Conservation (phyloP, 257 asterid genomes). For the Echium plantagineum region DNA sequence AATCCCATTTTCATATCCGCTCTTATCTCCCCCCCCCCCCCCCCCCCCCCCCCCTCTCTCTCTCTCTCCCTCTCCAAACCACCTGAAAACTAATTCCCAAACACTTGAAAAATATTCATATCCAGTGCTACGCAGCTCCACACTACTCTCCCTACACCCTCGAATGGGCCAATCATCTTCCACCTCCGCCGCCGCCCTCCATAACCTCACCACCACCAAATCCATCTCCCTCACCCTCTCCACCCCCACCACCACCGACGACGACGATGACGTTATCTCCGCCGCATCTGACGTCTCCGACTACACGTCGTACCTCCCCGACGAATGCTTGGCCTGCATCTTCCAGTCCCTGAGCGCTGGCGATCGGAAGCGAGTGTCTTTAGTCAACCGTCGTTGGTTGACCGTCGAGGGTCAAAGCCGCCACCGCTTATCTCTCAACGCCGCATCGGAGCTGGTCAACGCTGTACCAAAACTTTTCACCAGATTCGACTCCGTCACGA, state of each 20-base stretch:
- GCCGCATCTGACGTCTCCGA: slow-evolving; percentile 16
- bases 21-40: too few relatives aligned
- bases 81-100: too few relatives aligned
- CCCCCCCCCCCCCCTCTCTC: too few relatives aligned
- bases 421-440: slow-evolving; percentile 69
- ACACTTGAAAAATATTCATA: neutral
- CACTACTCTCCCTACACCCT: slow-evolving; percentile 6
- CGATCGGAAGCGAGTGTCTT: slow-evolving; percentile 55
- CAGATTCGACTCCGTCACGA: slow-evolving; percentile 73
- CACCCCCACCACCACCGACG: slow-evolving; percentile 4
- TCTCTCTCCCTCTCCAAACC: too few relatives aligned
- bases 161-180: slow-evolving; percentile 72
- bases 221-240: slow-evolving; percentile 17
- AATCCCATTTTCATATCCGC: too few relatives aligned
- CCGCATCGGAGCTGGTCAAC: slow-evolving; percentile 36
- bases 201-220: slow-evolving; percentile 13
- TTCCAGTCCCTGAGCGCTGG: slow-evolving; percentile 64
- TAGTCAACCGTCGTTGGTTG: slow-evolving; percentile 84
- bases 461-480: slow-evolving; percentile 35
- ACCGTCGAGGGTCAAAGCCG: slow-evolving; percentile 82
- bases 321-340: slow-evolving; percentile 58
- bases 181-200: slow-evolving; percentile 19
- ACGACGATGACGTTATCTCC: slow-evolving; percentile 7
- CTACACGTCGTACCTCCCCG: slow-evolving; percentile 44
- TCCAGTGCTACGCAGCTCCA: neutral